Conservation (phyloP, 176 grass and related monocot species). For the Bothriochloa decipiens region DNA sequence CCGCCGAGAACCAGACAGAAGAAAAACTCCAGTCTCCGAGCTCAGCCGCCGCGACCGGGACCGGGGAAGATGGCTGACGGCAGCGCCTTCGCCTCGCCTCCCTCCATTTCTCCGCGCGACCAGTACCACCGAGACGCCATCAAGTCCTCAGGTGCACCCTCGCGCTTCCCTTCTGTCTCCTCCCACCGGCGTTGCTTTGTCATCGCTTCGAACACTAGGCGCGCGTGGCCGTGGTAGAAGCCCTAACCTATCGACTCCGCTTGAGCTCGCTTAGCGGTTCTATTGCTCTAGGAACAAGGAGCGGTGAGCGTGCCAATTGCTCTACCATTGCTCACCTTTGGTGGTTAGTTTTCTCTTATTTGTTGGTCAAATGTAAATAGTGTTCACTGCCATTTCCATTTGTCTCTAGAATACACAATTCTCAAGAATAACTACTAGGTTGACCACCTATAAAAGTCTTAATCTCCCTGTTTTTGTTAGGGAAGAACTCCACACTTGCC, state of each 20-base stretch:
- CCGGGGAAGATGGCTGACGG: slow-evolving; percentile 60
- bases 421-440: neutral
- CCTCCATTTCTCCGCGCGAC: slow-evolving; percentile 22
- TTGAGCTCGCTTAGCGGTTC: neutral
- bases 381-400: slow-evolving; percentile 5
- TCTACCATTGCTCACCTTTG: slow-evolving; percentile 87
- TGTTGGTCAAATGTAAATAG: slow-evolving; percentile 37
- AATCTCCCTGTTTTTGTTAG: slow-evolving; percentile 59
- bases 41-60: slow-evolving; percentile 15
- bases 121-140: slow-evolving; percentile 57
- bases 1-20: neutral
- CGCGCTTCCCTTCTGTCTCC: neutral
- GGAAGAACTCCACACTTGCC: slow-evolving; percentile 75
- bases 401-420: slow-evolving; percentile 11
- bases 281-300: neutral
- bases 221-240: neutral
- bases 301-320: neutral
- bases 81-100: slow-evolving; percentile 30
- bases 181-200: slow-evolving; percentile 7
- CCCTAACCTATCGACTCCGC: neutral
- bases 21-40: slow-evolving; percentile 20
- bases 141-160: slow-evolving; percentile 62
- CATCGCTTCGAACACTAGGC: slow-evolving; percentile 34
- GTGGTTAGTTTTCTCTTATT: slow-evolving; percentile 64
- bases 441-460: slow-evolving; percentile 36